Evolutionary conservation across 1,284 basidiomycete species (phyloP), one percentile per base, ranked within the genome.

Genomic region (Apiotrichum akiyoshidainum): DNA sequence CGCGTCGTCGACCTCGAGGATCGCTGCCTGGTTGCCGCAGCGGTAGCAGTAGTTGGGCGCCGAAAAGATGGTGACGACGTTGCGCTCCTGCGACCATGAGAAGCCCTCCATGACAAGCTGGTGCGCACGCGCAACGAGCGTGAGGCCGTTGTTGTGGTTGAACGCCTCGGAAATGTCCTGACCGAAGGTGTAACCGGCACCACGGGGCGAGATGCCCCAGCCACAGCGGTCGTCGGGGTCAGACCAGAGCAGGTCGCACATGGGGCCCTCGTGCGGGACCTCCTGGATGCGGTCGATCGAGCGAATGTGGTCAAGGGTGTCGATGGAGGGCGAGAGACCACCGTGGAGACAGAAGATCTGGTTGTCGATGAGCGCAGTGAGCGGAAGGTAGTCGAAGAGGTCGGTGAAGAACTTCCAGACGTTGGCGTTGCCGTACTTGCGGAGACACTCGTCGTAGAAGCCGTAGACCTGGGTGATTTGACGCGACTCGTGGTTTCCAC

Each of bases 391-490:
- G 81, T 99, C 95, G 77, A 99, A 99, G 55, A 99, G 82, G 82
- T 99, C 96, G 74, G 94, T 97, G 77, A 97, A 99, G 83, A 88
- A 97, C 74, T 95, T 90, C 95, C 95, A 99, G 49, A 99, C 96
- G 75, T 97, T 99, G 71, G 94, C 94, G 80, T 97, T 98, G 58
- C 96, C 96, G 80, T 99, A 99, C 83, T 99, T 99, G 75, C 96
- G 87, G 72, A 98, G 83, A 74, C 95, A 99, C 80, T 99, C 95
- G 82, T 99, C 95, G 80, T 99, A 99, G 78, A 99, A 99, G 37
- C 95, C 95, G 74, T 99, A 99, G 16, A 99, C 95, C 80, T 99
- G 95, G 35, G 96, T 99, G 82, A 99, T 99, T 83, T 99, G 95
- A 73, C 95, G 85, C 63, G 90, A 93, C 81, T 99, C 96, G 83